phyloP scores from a whole-genome alignment of 139 green algal species.

The Tetraselmis chui region DNA sequence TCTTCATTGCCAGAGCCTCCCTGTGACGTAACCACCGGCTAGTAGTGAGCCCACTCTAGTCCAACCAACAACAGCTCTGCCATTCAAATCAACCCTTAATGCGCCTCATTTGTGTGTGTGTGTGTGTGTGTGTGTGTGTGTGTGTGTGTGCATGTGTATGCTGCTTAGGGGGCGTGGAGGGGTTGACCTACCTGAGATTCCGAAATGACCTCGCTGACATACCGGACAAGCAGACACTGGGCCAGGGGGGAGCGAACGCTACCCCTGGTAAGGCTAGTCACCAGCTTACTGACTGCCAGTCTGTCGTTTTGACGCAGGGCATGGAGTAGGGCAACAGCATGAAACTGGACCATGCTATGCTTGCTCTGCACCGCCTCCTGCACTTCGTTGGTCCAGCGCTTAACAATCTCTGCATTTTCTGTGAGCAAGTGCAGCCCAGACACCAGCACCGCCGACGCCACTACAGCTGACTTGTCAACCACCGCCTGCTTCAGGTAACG shows the following conservation, averaged over 20 bases:
- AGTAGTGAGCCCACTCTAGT: too few species aligned
- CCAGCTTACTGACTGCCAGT: conserved; percentile 94
- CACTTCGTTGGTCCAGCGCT: conserved; percentile 94
- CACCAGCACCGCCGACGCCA: conserved; percentile 66
- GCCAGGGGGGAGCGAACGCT: conserved; percentile 84
- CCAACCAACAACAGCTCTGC: too few species aligned
- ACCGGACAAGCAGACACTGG: conserved; percentile 92
- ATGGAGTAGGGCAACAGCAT: conserved; percentile 91
- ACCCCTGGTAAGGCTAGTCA: conserved; percentile 76
- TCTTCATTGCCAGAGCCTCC: conserved; percentile 38
- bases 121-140: too few species aligned
- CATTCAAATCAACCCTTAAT: too few species aligned
- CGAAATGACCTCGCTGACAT: conserved; percentile 66
- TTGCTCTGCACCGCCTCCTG: conserved; percentile 86
- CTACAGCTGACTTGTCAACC: conserved; percentile 85
- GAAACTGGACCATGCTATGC: conserved; percentile 92
- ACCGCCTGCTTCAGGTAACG: conserved; percentile 96
- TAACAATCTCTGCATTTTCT: conserved; percentile 86
- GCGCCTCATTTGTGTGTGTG: too few species aligned
- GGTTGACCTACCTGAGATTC: conserved; percentile 19
- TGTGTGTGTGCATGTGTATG: too few species aligned
- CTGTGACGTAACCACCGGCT: too few species aligned
- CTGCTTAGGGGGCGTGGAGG: neutral
- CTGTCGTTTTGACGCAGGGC: conserved; percentile 84
- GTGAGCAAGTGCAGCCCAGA: conserved; percentile 76